These are phyloP conservation scores for Dactylonectria macrodidyma DNA, from an alignment of 2,329 filamentous ascomycete genomes.

Conservation along the genomic window DNA sequence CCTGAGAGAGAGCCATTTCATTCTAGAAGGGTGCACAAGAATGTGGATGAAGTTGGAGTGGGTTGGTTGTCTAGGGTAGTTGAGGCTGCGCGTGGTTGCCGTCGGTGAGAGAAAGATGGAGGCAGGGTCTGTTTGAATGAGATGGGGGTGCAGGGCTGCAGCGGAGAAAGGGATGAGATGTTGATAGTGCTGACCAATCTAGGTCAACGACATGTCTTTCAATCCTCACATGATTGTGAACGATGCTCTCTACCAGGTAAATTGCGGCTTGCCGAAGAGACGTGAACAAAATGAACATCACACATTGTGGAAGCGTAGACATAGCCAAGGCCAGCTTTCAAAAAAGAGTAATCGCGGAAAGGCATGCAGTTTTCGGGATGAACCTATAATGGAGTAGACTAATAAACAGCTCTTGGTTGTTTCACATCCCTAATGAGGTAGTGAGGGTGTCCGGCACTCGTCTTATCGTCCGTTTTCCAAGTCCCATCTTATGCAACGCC, in stretches of 20 bases:
- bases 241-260: no score
- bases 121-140: not conserved
- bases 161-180: not conserved
- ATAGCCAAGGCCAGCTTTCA: not conserved
- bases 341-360: not conserved
- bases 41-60: constrained; percentile 20
- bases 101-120: not conserved
- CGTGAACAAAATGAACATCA: no score
- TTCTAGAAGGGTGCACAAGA: constrained; percentile 45
- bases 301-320: no score
- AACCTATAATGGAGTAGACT: no score
- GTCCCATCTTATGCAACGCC: not conserved
- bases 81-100: not conserved
- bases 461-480: not conserved
- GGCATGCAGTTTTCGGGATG: not conserved
- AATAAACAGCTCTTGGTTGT: not conserved
- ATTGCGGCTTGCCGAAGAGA: no score
- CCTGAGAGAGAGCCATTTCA: constrained; percentile 40
- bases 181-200: not conserved
- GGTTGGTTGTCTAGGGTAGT: not conserved
- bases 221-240: no score
- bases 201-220: no score
- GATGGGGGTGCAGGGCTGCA: not conserved
- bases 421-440: not conserved
- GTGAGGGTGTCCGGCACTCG: not conserved